Percentiles rank a stretch among this genome's conserved stretches.
Evolutionary conservation across 2,329 filamentous ascomycete species (phyloP).

Genomic region (Trichoderma gracile): DNA sequence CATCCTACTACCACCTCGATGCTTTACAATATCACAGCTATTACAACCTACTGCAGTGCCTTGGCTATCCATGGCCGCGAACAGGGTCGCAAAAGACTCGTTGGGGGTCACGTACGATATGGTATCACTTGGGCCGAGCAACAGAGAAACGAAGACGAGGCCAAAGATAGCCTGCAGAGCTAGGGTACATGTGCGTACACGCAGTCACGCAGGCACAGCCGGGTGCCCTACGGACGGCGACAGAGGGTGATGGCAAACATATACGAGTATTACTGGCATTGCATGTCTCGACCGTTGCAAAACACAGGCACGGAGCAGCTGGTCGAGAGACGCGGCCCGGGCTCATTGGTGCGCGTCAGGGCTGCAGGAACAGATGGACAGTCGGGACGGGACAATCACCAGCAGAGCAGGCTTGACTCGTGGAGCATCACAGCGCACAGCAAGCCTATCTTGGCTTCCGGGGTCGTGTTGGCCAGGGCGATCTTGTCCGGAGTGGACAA

Average conservation of each 20-base stretch:
- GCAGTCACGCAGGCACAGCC: neutral
- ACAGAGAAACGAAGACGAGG: neutral
- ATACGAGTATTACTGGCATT: neutral
- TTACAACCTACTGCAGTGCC: neutral
- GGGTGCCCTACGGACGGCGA: neutral
- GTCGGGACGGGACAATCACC: neutral
- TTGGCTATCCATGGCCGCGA: neutral
- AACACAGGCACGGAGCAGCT: neutral
- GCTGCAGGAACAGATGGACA: slow-evolving; percentile 23
- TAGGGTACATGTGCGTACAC: neutral
- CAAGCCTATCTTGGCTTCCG: slow-evolving; percentile 1
- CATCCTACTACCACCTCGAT: neutral
- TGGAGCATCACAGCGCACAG: neutral
- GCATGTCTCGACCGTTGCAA: neutral
- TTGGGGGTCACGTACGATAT: neutral
- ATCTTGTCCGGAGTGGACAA: slow-evolving; percentile 20
- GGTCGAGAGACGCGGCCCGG: slow-evolving; percentile 10
- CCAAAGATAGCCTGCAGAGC: no score
- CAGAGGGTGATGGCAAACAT: neutral
- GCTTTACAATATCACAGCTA: neutral
- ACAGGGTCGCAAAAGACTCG: neutral
- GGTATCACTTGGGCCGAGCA: neutral
- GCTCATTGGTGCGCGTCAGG: slow-evolving; percentile 22
- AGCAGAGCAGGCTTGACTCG: slow-evolving; percentile 1
- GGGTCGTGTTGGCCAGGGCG: neutral